Conservation (phyloP, 805 yeast genomes). For the Grigorovia humatica region DNA sequence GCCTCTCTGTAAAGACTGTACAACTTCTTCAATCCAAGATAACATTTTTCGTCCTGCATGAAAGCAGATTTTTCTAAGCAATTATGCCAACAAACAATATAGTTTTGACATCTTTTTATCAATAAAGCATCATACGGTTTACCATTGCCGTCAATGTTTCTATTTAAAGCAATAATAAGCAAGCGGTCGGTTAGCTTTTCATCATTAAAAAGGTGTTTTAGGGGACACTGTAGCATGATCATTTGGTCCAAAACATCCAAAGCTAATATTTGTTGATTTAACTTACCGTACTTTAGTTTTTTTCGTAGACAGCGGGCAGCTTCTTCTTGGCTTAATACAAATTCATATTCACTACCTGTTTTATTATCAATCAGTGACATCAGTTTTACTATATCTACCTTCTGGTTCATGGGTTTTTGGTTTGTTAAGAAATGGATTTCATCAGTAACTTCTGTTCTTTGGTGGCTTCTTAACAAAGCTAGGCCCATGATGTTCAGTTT, state of each 20-base stretch:
- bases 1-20: neutral
- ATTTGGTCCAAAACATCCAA: slow-evolving; percentile 50
- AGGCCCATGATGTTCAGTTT: slow-evolving; percentile 17
- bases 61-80: slow-evolving; percentile 23
- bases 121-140: slow-evolving; percentile 32
- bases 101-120: slow-evolving; percentile 31
- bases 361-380: slow-evolving; percentile 29
- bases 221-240: neutral
- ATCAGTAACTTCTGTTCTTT: slow-evolving; percentile 61
- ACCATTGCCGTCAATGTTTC: slow-evolving; percentile 10
- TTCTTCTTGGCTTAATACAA: slow-evolving; percentile 40
- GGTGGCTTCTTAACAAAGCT: slow-evolving; percentile 51
- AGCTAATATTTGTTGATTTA: slow-evolving; percentile 55
- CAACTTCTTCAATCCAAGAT: neutral
- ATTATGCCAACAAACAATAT: slow-evolving; percentile 58
- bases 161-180: slow-evolving; percentile 22
- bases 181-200: slow-evolving; percentile 56
- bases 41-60: neutral
- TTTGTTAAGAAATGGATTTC: slow-evolving; percentile 40
- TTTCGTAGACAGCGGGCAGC: slow-evolving; percentile 89
- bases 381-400: slow-evolving; percentile 28
- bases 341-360: slow-evolving; percentile 10
- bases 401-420: slow-evolving; percentile 5
- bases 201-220: slow-evolving; percentile 52
- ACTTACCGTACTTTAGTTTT: slow-evolving; percentile 74